A percentile compares a stretch with the other conserved stretches of the same genome.
These are phyloP conservation scores for Neonectria faginata DNA, from an alignment of 2,329 filamentous ascomycete genomes.

Conservation along the genomic window DNA sequence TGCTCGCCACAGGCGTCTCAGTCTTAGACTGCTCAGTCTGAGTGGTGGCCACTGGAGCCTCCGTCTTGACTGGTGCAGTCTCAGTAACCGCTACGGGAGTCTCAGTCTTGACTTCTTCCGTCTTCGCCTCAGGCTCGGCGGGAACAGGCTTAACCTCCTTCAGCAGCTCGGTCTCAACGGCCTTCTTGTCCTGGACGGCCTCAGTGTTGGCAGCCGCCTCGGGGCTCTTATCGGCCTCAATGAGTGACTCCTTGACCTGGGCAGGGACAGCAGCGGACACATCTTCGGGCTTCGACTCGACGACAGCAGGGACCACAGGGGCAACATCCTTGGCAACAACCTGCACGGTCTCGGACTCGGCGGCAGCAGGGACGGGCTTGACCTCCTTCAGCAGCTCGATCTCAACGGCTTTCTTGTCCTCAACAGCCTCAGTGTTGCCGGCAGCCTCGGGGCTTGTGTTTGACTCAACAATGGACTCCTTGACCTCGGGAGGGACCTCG, in stretches of 20 bases:
- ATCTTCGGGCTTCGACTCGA: constrained; percentile 37
- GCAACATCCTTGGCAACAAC: not conserved
- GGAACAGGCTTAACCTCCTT: constrained; percentile 65
- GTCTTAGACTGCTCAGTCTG: constrained; percentile 17
- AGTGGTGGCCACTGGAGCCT: constrained; percentile 22
- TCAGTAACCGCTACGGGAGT: not conserved
- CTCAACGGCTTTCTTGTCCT: constrained; percentile 81
- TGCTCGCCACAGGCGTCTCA: constrained; percentile 29
- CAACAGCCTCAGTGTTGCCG: constrained; percentile 73
- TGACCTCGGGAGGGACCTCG: constrained; percentile 67
- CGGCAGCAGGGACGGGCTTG: constrained; percentile 50
- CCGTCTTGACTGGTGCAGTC: constrained; percentile 23
- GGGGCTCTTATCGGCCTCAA: constrained; percentile 69
- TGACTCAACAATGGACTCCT: constrained; percentile 68
- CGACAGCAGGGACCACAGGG: not conserved
- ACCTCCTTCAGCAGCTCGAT: constrained; percentile 77
- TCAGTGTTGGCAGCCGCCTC: constrained; percentile 77
- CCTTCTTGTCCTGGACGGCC: constrained; percentile 80
- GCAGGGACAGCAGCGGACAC: constrained; percentile 50
- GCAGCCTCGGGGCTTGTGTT: constrained; percentile 77
- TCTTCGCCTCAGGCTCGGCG: constrained; percentile 37
- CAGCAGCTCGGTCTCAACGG: constrained; percentile 79
- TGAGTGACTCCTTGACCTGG: constrained; percentile 69
- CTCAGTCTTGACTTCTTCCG: constrained; percentile 29
- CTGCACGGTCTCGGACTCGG: constrained; percentile 11